A percentile compares a stretch with the other conserved stretches of the same genome.
These are phyloP conservation scores for Mucor racemosus DNA, from an alignment of 371 early-diverging fungal species.

Conservation along the genomic window DNA sequence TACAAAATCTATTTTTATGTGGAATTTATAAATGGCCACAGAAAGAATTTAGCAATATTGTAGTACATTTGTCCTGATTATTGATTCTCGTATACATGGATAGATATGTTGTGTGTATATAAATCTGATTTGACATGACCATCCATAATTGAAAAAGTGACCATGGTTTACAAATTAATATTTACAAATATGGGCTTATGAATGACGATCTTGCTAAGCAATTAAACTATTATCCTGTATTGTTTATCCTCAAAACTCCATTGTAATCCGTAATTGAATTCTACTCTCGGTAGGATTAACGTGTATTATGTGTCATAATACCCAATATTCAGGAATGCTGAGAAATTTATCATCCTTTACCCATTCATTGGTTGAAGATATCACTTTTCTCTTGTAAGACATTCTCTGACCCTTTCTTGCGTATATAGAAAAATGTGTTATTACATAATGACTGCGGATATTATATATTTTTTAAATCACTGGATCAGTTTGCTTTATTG, in stretches of 20 bases:
- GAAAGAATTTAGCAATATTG: neutral
- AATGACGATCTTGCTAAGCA: slow-evolving; percentile 1
- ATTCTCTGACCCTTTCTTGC: too few relatives aligned
- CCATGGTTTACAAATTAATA: neutral
- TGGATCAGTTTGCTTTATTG: too few relatives aligned
- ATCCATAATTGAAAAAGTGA: neutral
- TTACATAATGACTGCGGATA: neutral
- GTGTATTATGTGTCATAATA: neutral
- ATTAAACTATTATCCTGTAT: neutral
- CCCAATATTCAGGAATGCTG: neutral
- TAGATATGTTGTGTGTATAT: neutral
- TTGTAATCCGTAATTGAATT: neutral
- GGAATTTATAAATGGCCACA: neutral
- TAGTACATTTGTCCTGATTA: neutral
- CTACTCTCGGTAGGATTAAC: neutral
- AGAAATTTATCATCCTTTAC: neutral
- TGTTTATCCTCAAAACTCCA: neutral
- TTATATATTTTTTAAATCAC: too few relatives aligned
- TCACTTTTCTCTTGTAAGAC: neutral
- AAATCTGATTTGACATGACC: neutral
- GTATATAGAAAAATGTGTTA: too few relatives aligned
- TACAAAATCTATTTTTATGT: neutral
- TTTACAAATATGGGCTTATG: neutral
- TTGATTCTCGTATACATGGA: neutral
- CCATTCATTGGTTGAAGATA: neutral